Conservation (phyloP, 495 filamentous ascomycete species). For the Annulohypoxylon maeteangense region DNA sequence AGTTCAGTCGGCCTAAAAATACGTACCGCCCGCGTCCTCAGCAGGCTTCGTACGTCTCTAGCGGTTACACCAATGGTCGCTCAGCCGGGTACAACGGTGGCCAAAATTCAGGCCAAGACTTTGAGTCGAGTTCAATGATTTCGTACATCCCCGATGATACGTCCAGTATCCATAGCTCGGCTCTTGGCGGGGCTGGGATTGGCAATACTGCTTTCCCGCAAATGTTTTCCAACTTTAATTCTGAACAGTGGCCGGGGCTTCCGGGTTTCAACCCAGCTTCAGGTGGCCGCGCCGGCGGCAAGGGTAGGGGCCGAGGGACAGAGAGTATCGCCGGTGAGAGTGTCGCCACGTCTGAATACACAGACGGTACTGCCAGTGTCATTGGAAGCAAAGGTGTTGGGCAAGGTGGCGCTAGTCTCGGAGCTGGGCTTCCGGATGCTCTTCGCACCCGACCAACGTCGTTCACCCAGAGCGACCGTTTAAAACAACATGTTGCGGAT, state of each 20-base stretch:
- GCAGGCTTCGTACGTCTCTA: constrained; percentile 72
- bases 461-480: constrained; percentile 64
- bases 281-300: constrained; percentile 60
- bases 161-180: constrained; percentile 92
- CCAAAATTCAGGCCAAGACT: constrained; percentile 68
- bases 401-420: constrained; percentile 79
- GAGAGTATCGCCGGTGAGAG: constrained; percentile 90
- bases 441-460: constrained; percentile 57
- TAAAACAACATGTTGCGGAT: constrained; percentile 93
- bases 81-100: constrained; percentile 63
- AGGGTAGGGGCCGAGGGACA: constrained; percentile 69
- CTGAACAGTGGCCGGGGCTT: constrained; percentile 88
- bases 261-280: constrained; percentile 71
- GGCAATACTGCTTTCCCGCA: constrained; percentile 83
- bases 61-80: constrained; percentile 68
- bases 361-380: constrained; percentile 80
- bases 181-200: constrained; percentile 82
- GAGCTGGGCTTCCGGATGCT: constrained; percentile 78
- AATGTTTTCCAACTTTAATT: constrained; percentile 92
- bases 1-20: constrained; percentile 94
- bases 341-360: constrained; percentile 85
- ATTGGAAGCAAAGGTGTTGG: constrained; percentile 77
- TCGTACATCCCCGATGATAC: constrained; percentile 98
- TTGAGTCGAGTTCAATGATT: constrained; percentile 87
- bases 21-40: constrained; percentile 81